These are phyloP conservation scores for Pelargonium myrrhifolium DNA, from an alignment of 441 rosid species.

Conservation along the genomic window DNA sequence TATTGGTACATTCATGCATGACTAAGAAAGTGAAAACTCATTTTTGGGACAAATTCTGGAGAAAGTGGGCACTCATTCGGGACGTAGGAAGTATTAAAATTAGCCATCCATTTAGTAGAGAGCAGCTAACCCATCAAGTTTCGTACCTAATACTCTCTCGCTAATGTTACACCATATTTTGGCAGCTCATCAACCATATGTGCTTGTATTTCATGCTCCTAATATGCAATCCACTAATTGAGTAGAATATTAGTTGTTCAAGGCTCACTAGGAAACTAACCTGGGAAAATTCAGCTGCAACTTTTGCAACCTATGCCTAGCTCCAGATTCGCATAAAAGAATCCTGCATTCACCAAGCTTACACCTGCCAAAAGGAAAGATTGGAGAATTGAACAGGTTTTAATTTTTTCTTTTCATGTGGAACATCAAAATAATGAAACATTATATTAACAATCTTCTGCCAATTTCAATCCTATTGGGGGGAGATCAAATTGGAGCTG, in stretches of 20 bases:
- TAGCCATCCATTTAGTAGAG: no score
- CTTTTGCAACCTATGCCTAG: slow-evolving; percentile 78
- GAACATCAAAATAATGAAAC: background rate
- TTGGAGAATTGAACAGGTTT: background rate
- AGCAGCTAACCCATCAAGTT: background rate
- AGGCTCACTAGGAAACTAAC: slow-evolving; percentile 25
- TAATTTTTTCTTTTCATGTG: background rate
- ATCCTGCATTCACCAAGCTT: slow-evolving; percentile 89
- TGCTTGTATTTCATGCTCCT: no score
- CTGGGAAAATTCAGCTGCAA: slow-evolving; percentile 95
- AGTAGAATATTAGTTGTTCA: background rate
- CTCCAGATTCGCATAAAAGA: slow-evolving; percentile 74
- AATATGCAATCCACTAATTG: no score
- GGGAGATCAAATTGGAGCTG: no score
- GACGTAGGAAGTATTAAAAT: background rate
- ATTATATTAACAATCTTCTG: no score
- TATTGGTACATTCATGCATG: no score
- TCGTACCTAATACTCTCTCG: background rate
- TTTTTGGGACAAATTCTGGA: background rate
- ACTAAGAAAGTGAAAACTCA: no score
- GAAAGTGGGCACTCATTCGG: background rate
- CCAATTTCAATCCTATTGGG: no score
- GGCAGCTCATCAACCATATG: no score
- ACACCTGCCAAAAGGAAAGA: slow-evolving; percentile 40
- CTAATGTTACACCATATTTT: no score